Evolutionary conservation across 2,329 filamentous ascomycete species (phyloP).

Genomic region (Alternaria metachromatica): DNA sequence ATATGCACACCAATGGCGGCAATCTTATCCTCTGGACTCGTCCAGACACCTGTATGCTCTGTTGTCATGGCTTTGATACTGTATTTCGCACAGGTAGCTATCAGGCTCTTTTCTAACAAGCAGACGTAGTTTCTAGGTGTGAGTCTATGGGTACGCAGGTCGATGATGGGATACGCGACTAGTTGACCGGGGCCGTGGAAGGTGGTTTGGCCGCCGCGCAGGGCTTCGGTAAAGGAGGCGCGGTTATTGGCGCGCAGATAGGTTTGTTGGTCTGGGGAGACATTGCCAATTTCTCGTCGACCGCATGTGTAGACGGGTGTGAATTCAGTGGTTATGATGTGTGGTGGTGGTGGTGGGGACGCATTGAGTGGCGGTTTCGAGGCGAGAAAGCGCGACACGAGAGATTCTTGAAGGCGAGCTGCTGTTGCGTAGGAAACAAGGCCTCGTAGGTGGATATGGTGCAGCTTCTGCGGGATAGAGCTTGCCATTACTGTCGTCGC

Average conservation of each 20-base stretch:
- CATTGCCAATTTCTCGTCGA: conserved; percentile 70
- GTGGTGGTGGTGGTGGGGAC: conserved; percentile 64
- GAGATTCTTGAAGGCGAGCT: conserved; percentile 62
- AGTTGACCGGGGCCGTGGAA: conserved; percentile 95
- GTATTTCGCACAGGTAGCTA: conserved; percentile 67
- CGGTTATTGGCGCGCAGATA: conserved; percentile 49
- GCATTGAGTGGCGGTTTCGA: conserved; percentile 61
- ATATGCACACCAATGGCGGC: conserved; percentile 93
- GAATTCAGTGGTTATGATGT: conserved; percentile 82
- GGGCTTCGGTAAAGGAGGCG: conserved; percentile 72
- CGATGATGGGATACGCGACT: conserved; percentile 90
- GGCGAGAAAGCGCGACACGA: conserved; percentile 65
- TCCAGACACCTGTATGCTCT: conserved; percentile 86
- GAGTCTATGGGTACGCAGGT: conserved; percentile 72
- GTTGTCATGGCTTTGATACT: conserved; percentile 69
- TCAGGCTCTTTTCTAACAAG: conserved; percentile 77
- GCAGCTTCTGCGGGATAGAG: conserved; percentile 60
- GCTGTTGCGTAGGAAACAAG: conserved; percentile 63
- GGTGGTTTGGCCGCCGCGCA: conserved; percentile 89
- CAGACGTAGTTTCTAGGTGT: conserved; percentile 79
- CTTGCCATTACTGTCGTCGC: conserved; percentile 13
- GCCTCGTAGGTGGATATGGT: conserved; percentile 66
- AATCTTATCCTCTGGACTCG: conserved; percentile 68
- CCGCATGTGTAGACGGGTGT: conserved; percentile 88
- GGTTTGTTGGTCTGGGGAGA: conserved; percentile 56